These are phyloP conservation scores for Schizopora paradoxa DNA, from an alignment of 1,284 basidiomycete genomes.

Conservation along the genomic window DNA sequence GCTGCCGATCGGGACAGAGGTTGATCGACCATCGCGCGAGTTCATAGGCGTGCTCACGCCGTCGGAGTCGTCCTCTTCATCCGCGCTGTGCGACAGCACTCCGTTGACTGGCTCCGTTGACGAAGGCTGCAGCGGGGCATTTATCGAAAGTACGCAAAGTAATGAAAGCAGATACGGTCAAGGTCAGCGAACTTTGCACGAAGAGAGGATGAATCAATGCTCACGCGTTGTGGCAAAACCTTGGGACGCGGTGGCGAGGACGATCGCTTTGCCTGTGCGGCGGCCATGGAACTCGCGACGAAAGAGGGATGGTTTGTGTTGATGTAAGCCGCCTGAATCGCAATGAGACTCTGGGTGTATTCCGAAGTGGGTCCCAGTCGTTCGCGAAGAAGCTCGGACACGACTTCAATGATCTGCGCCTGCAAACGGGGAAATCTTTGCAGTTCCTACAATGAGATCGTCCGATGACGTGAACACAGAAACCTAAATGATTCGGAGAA, in stretches of 20 bases:
- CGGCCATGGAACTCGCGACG: conserved; percentile 63
- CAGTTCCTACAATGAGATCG: conserved; percentile 62
- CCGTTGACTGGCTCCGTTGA: conserved; percentile 56
- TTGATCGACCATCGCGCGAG: conserved; percentile 54
- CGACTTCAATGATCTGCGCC: conserved; percentile 93
- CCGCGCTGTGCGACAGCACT: conserved; percentile 31
- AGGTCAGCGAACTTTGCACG: background rate
- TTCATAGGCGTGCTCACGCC: conserved; percentile 52
- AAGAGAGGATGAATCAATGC: conserved; percentile 41
- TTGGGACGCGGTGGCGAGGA: conserved; percentile 38
- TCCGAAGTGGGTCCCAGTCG: conserved; percentile 94
- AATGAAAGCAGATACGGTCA: background rate
- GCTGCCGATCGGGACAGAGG: conserved; percentile 17
- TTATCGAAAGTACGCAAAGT: background rate
- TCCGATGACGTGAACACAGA: conserved; percentile 2
- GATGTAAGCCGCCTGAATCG: conserved; percentile 98
- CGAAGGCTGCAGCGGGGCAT: conserved; percentile 37
- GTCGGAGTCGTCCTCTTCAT: conserved; percentile 53
- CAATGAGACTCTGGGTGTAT: conserved; percentile 93
- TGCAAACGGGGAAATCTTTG: conserved; percentile 94
- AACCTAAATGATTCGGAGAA: conserved; percentile 4
- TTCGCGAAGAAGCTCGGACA: conserved; percentile 93
- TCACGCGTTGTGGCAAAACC: conserved; percentile 34
- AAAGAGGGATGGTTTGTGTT: conserved; percentile 97
- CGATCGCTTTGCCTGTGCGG: conserved; percentile 44